phyloP scores from a whole-genome alignment of 768 basidiomycete genomes.

The Lactifluus pinguis region DNA sequence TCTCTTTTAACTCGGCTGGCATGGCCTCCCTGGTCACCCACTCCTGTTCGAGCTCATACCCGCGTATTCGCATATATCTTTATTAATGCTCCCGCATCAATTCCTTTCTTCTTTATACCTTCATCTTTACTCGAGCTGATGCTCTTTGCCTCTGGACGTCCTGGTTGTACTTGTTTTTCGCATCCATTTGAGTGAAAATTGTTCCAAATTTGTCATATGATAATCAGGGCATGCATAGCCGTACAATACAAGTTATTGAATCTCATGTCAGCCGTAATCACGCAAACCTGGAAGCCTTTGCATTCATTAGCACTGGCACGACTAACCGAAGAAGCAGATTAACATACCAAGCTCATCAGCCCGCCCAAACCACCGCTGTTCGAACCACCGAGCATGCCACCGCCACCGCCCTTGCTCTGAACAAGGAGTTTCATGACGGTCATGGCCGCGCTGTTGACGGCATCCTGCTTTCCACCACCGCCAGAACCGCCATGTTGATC shows the following conservation, averaged over 20 bases:
- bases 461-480: conserved; percentile 70
- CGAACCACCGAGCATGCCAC: conserved; percentile 43
- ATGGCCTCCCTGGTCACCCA: too few species aligned
- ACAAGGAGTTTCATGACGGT: conserved; percentile 79
- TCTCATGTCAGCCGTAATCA: background rate
- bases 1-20: background rate
- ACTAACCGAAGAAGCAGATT: background rate
- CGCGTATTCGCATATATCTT: background rate
- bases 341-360: conserved; percentile 34
- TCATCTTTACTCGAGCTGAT: background rate
- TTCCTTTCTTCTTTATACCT: background rate
- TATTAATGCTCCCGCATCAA: background rate
- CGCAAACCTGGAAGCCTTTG: conserved; percentile 11
- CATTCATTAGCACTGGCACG: conserved; percentile 18
- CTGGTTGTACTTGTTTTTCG: background rate
- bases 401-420: conserved; percentile 50
- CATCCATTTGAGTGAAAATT: background rate
- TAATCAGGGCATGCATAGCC: background rate
- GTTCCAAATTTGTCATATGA: background rate
- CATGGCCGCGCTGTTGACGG: conserved; percentile 77
- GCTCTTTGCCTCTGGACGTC: background rate
- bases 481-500: conserved; percentile 57
- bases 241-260: background rate
- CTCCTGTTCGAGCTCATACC: too few species aligned
- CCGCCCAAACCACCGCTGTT: conserved; percentile 62